Conservation (phyloP, 192 early-diverging fungal species). For the Oehlia diaphana region DNA sequence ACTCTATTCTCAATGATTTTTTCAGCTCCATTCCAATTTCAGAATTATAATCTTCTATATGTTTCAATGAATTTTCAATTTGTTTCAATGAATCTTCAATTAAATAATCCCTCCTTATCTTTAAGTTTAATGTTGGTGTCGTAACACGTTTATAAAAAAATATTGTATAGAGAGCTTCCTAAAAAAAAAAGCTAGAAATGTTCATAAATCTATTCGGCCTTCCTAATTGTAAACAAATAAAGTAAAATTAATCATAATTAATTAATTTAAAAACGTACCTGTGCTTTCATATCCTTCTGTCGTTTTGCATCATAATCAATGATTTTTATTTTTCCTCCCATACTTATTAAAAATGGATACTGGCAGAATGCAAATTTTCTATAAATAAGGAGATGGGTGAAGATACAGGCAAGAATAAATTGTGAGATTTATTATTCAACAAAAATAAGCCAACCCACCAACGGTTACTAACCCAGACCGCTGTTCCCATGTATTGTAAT, state of each 20-base stretch:
- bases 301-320: conserved; percentile 76
- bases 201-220: conserved; percentile 14
- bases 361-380: conserved; percentile 81
- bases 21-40: conserved; percentile 80
- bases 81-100: conserved; percentile 78
- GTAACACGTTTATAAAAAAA: conserved; percentile 50
- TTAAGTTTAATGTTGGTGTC: conserved; percentile 61
- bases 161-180: conserved; percentile 62
- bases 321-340: conserved; percentile 74
- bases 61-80: conserved; percentile 59
- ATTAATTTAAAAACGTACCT: conserved; percentile 10
- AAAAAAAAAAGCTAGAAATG: conserved; percentile 16
- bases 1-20: conserved; percentile 89
- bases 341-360: conserved; percentile 78
- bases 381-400: not conserved
- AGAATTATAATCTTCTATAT: conserved; percentile 51
- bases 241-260: not conserved
- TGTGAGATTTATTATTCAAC: not conserved
- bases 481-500: conserved; percentile 77
- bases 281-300: conserved; percentile 72
- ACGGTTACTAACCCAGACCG: conserved; percentile 43
- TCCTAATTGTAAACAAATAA: conserved; percentile 29
- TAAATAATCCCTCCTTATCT: conserved; percentile 61
- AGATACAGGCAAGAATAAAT: not conserved
- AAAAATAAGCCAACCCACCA: not conserved